Percentiles rank a stretch among this genome's conserved stretches.
Evolutionary conservation across 2,329 filamentous ascomycete species (phyloP).

Genomic region (Alternaria metachromatica): DNA sequence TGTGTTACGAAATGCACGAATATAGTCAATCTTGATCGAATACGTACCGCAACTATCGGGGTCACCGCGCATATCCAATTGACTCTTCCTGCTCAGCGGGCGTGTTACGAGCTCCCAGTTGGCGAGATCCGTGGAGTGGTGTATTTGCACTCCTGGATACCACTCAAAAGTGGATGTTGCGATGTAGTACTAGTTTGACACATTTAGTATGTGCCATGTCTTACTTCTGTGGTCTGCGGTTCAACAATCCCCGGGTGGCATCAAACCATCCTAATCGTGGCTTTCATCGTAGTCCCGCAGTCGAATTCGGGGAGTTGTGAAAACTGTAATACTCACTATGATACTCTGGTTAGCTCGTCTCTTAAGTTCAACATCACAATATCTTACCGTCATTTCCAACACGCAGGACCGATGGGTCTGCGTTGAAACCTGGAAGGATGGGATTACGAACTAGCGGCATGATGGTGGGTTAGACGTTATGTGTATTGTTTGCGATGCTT

Average conservation of each 20-base stretch:
- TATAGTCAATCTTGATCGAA: not conserved
- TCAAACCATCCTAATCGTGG: not conserved
- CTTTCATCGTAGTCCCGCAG: not conserved
- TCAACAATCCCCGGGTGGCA: not conserved
- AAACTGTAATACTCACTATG: conserved; percentile 4
- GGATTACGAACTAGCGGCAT: conserved; percentile 55
- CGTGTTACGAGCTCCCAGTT: conserved; percentile 62
- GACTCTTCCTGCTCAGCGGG: conserved; percentile 58
- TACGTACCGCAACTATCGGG: conserved; percentile 57
- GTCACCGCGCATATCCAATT: conserved; percentile 60
- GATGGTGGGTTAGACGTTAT: conserved; percentile 3
- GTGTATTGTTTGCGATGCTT: not conserved
- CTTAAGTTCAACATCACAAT: not conserved
- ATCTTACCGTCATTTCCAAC: conserved; percentile 51
- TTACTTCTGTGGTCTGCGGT: not conserved
- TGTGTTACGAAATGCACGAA: not conserved
- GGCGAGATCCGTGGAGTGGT: conserved; percentile 61
- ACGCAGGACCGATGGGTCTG: conserved; percentile 64
- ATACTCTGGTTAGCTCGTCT: conserved; percentile 3
- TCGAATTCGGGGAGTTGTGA: not conserved
- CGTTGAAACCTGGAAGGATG: conserved; percentile 66
- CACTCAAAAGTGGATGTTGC: conserved; percentile 69
- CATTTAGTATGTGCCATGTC: not conserved
- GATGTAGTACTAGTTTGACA: conserved; percentile 57
- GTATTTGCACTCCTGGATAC: conserved; percentile 63